A percentile compares a stretch with the other conserved stretches of the same genome.
Conservation (phyloP, 2,329 filamentous ascomycete species). For the Pseudofabraea citricarpa region DNA sequence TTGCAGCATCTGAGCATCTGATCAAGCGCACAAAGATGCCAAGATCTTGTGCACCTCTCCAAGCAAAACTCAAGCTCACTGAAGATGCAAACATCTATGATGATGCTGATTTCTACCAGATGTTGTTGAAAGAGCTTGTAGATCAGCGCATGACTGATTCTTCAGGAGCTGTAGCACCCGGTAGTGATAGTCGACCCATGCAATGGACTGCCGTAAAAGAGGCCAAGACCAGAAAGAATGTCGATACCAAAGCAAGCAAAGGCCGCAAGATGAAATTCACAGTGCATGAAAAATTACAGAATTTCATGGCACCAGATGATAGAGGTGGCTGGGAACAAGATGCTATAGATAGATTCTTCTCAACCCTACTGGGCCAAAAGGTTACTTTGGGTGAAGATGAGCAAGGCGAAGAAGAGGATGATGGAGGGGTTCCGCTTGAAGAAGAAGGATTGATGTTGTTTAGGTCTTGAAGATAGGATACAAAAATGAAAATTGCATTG, state of each 20-base stretch:
- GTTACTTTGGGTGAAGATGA: conserved; percentile 57
- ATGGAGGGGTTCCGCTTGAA: conserved; percentile 34
- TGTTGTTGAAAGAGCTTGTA: conserved; percentile 87
- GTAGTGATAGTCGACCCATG: conserved; percentile 31
- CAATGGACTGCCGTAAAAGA: conserved; percentile 68
- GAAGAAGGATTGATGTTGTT: conserved; percentile 28
- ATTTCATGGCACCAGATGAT: conserved; percentile 95
- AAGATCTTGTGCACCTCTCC: conserved; percentile 71
- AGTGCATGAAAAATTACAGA: conserved; percentile 94
- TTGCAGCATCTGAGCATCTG: conserved; percentile 61
- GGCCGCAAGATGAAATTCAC: conserved; percentile 91
- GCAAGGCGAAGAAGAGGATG: conserved; percentile 46
- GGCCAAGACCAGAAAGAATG: conserved; percentile 73
- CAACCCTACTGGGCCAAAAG: conserved; percentile 68
- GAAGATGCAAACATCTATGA: conserved; percentile 72
- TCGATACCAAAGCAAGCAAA: conserved; percentile 94
- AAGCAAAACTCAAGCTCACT: conserved; percentile 51
- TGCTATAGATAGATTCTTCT: conserved; percentile 74
- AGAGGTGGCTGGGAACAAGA: conserved; percentile 72
- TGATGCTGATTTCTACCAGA: conserved; percentile 91
- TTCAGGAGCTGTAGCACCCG: conserved; percentile 31
- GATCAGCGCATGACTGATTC: conserved; percentile 77
- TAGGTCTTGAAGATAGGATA: conserved; percentile 16
- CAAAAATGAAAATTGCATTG: conserved; percentile 1
- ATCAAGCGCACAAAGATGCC: conserved; percentile 65